Base-by-base conservation (phyloP, 2,329 filamentous ascomycete species). In the Ustulina deusta region DNA sequence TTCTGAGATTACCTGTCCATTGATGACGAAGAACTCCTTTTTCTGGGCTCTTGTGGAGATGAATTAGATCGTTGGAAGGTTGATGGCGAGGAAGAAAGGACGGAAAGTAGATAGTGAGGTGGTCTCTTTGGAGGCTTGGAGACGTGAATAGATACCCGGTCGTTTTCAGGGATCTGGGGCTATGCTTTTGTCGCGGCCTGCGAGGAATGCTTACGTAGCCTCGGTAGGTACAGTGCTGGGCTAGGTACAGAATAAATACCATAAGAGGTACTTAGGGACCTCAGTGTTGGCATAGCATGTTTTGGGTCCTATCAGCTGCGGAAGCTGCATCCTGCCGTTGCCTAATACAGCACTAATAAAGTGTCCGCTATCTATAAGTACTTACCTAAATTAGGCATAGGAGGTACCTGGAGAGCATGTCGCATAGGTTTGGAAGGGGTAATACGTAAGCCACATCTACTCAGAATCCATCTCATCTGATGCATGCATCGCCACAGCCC, bases 91-190 rank as follows among this genome's bases (percentile, higher is more conserved):
- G 25, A 58, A 67, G 25, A 51, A 57, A 2, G 6, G 29, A 56
- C 15, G 38, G 29, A 20, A 48, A 64, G 49, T 9, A 32, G 58
- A 17, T 20, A 46, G 60, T 29, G 36, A 69, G 51, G 68, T 69
- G 64, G 59, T 66, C 66, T 66, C 54, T 66, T 60, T 66, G 63
- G 63, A 66, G 59, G 49, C 49, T 65, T 38, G 42, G 57, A 46
- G 57, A 46, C 56, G 32, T 29, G 56, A 56, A 61, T 40, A 55
- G 49, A 61, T 51, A 57, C 49, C 60, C 63, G 66, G 62, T 40
- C n/a, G 6, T 6, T 22, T 34, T 65, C 61, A 64, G 61, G 65
- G 48, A 54, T 62, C 22, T 49, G 62, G 29, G 58, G 57, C 36
- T 46, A 38, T 58, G 52, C n/a, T 56, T 56, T 46, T 17, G 64